A percentile compares a stretch with the other conserved stretches of the same genome.
These are phyloP conservation scores for Solanum gandarillasii DNA, from an alignment of 257 asterid species.

Conservation along the genomic window DNA sequence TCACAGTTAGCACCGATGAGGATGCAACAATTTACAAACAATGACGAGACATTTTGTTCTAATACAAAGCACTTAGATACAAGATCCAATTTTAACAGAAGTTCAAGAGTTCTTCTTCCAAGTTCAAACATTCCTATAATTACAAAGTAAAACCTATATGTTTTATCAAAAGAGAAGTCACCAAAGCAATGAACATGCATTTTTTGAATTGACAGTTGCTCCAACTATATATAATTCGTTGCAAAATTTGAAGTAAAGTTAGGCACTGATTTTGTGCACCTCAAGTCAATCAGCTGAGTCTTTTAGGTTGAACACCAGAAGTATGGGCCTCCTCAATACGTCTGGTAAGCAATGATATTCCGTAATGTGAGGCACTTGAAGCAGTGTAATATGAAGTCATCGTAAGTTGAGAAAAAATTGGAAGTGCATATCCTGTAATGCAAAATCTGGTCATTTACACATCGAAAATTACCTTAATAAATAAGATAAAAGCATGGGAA, in stretches of 20 bases:
- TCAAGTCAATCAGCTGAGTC: conserved; percentile 35
- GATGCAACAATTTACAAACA: background rate
- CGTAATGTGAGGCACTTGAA: conserved; percentile 72
- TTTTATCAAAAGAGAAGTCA: background rate
- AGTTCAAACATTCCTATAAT: background rate
- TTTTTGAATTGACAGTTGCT: background rate
- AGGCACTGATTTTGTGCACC: conserved; percentile 17
- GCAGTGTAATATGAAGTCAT: conserved; percentile 75
- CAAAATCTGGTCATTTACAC: background rate
- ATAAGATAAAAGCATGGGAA: background rate
- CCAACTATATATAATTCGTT: conserved; percentile 4
- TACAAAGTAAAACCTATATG: background rate
- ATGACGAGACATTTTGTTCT: background rate
- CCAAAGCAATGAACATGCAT: background rate
- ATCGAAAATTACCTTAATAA: background rate
- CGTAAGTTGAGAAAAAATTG: conserved; percentile 62
- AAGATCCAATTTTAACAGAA: background rate
- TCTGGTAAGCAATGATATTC: conserved; percentile 65
- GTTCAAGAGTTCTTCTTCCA: background rate
- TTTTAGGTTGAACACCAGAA: conserved; percentile 34
- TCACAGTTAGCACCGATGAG: background rate
- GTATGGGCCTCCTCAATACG: conserved; percentile 49
- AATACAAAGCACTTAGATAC: background rate
- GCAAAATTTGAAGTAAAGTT: conserved; percentile 16
- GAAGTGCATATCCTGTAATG: conserved; percentile 66